Evolutionary conservation across 1,139 yeast genomes (phyloP).

Genomic region (Suhomyces maxii): DNA sequence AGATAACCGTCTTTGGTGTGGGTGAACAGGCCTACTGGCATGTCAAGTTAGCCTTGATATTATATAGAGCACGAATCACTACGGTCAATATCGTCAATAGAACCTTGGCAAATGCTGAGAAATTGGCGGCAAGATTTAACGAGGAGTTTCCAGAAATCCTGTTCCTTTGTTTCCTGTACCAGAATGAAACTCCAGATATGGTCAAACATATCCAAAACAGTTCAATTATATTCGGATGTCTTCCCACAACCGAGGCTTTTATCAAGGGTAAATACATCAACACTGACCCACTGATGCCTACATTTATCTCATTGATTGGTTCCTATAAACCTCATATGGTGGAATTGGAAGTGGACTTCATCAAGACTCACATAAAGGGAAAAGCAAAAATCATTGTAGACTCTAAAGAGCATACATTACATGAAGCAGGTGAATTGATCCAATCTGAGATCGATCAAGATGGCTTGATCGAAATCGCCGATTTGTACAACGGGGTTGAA

Average conservation of each 20-base stretch:
- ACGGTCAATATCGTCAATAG: slow-evolving; percentile 51
- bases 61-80: slow-evolving; percentile 37
- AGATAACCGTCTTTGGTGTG: slow-evolving; percentile 56
- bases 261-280: slow-evolving; percentile 40
- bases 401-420: slow-evolving; percentile 53
- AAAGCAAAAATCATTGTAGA: slow-evolving; percentile 54
- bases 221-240: slow-evolving; percentile 56
- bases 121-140: slow-evolving; percentile 25
- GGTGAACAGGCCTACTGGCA: slow-evolving; percentile 75
- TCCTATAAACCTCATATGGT: slow-evolving; percentile 70
- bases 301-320: slow-evolving; percentile 62
- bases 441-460: slow-evolving; percentile 37
- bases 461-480: slow-evolving; percentile 48
- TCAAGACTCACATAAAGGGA: slow-evolving; percentile 29
- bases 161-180: slow-evolving; percentile 24
- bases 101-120: slow-evolving; percentile 41
- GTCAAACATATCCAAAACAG: slow-evolving; percentile 26
- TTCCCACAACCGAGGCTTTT: slow-evolving; percentile 54
- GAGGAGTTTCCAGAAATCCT: slow-evolving; percentile 23
- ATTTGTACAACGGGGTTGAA: slow-evolving; percentile 22
- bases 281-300: slow-evolving; percentile 25
- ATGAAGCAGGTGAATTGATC: slow-evolving; percentile 67
- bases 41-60: slow-evolving; percentile 41
- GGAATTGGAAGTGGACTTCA: slow-evolving; percentile 53
- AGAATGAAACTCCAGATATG: slow-evolving; percentile 16